Base-by-base conservation (phyloP, 1,139 yeast species). In the Wickerhamomyces sp. region DNA sequence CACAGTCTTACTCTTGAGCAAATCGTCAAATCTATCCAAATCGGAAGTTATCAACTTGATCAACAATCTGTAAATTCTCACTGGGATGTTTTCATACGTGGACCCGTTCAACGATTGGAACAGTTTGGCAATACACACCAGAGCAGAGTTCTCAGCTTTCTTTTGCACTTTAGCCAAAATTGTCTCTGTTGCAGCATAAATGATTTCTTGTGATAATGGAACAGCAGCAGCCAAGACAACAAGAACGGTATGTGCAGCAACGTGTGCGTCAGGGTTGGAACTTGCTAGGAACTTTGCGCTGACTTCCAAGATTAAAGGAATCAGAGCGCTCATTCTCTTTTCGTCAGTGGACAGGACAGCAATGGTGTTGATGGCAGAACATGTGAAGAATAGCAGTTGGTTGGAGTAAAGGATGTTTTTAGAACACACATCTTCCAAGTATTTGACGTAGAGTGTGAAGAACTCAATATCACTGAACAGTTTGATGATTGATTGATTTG, bases 181-280 rank as follows among this genome's bases (percentile, higher is more conserved):
- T 1, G 93, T 75, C 40, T 75, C 78, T 17, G 86, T 74, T 8
- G 93, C 75, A 3, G 95, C 87, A 28, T 70, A 61, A 19, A 81
- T 66, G 20, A 89, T 72, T 8, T 74, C 78, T 34, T 68, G 62
- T 8, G 81, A 70, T 37, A 91, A 67, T 8, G 87, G 82, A 30
- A 80, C 70, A 33, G 91, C 78, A 2, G 93, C 71, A 4, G 83
- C 73, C 35, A 89, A 65, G 3, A 91, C 96, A 0, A 93, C 75
- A 23, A 89, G 57, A 12, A 88, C 66, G 36, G 95, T 84, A 55
- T 84, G 91, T 4, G 91, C 87, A 21, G 96, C 81, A 44, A 86
- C 71, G 55, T 82, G 93, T 33, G 82, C 71, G 51, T 87, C 95
- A 25, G 72, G 64, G 22, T 71, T 68, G 31, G 65, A 49, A 3